Base-by-base conservation (phyloP, 2,329 filamentous ascomycete species). In the Colletotrichum lindemuthianum region DNA sequence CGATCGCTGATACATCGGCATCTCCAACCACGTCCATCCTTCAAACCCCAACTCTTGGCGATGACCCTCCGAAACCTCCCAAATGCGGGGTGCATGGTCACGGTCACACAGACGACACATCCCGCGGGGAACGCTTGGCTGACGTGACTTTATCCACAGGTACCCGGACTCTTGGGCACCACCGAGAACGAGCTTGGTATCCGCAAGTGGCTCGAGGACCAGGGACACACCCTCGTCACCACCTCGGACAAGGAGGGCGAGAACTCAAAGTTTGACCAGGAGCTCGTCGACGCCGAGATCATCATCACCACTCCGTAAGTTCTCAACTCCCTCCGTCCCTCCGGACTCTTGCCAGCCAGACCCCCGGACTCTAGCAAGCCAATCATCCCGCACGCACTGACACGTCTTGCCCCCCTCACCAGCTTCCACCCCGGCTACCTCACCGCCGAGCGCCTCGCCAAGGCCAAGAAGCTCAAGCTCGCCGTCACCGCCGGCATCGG, bases 381-480 rank as follows among this genome's bases (percentile, higher is more conserved):
- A 16, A 44, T 4, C 5, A 24, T 24, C 3, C 10, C 10, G 4
- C 36, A 24, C 9, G 56, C 8, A 39, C 63, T 52, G 12, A 63
- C 33, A 24, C 32, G 10, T 13, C 24, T 47, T 13, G 24, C 24
- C 5, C 24, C 24, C 53, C 6, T 47, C 59, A 11, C 3, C 72
- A 96, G 92, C 77, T 98, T 98, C 90, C 95, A 98, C 86, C 95
- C 95, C 59, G 96, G 95, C 70, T 99, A 99, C 86, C 91, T 99
- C 65, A 98, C 92, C 53, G 93, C 92, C 59, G 95, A 98, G 85
- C 94, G 96, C 76, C 89, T 99, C 60, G 93, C 93, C 74, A 97
- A 96, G 85, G 96, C 96, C 72, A 98, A 98, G 91, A 98, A 99
- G 64, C 91, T 99, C 75, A 98, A 98, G 89, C 85, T 99, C 68